Base-by-base conservation (phyloP, 1,284 basidiomycete species). In the Sporisorium iseilematis-ciliati region DNA sequence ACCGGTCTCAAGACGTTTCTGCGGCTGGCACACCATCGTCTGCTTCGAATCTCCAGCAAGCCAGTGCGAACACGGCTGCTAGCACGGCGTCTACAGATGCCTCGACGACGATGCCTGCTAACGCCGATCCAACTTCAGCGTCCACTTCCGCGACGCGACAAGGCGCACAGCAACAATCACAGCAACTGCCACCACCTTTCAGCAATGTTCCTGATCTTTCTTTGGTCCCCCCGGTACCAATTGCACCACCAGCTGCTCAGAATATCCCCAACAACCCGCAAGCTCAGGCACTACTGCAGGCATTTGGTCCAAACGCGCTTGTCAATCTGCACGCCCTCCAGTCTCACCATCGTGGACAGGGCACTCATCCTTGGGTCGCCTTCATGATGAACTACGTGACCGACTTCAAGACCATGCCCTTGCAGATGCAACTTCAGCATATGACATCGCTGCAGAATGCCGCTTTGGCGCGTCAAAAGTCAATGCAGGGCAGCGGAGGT, bases 281-380 rank as follows among this genome's bases (percentile, higher is more conserved):
- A 31, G 67, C 72, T 10, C 76, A 78, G 41, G 69, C 63, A 42
- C 67, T 81, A 25, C 62, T 78, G 40, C 70, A 78, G 41, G 74
- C 78, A 0, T 81, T 80, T 48, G 79, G 79, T 4, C 73, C 76
- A 31, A 80, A 75, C 54, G 79, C 79, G 14, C 56, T 81, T 11
- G 65, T 61, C 51, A 77, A 78, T 29, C 55, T 78, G 23, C 73
- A 78, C 40, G 66, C 76, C 6, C 64, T 81, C 0, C 79, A 81
- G 53, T 51, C 74, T 7, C 75, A 80, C 38, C 51, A 66, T 46
- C 66, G 72, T 23, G 78, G 77, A 1, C 75, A 79, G 38, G 69
- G 66, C 5, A 73, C 67, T 0, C 76, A 80, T 40, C 74, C 77
- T 1, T 74, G 78, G 58, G 70, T 80, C 20, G 54, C 68, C 1